Conservation (phyloP, 345 rosid genomes). For the Salix dunnii region DNA sequence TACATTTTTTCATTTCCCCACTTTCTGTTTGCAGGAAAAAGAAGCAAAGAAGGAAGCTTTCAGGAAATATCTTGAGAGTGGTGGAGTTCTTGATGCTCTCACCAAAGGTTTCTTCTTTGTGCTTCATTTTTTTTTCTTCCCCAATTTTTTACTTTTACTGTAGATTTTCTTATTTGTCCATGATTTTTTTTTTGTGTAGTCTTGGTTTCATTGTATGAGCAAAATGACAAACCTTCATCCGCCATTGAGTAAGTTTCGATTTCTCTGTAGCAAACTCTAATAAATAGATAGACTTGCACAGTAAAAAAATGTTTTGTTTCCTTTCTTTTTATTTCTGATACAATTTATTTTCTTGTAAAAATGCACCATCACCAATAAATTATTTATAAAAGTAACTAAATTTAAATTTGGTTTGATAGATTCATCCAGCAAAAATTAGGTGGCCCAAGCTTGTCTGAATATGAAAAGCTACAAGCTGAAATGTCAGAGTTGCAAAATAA, state of each 20-base stretch:
- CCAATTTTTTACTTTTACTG: neutral
- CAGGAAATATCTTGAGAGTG: conserved; percentile 78
- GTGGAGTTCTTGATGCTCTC: conserved; percentile 79
- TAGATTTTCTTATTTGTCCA: neutral
- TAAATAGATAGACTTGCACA: neutral
- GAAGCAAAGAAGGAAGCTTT: conserved; percentile 90
- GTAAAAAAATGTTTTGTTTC: neutral
- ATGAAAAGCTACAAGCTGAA: conserved; percentile 82
- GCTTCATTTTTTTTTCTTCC: neutral
- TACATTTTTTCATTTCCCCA: neutral
- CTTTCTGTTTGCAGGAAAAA: conserved; percentile 49
- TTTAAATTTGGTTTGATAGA: conserved; percentile 33
- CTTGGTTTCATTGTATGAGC: conserved; percentile 81
- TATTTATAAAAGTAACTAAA: neutral
- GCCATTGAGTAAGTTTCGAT: conserved; percentile 71
- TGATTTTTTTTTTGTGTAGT: conserved; percentile 34
- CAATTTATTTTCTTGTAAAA: neutral
- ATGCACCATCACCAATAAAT: neutral
- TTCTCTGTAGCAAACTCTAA: neutral
- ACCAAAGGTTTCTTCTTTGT: conserved; percentile 53
- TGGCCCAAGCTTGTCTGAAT: conserved; percentile 66
- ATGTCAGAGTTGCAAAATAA: conserved; percentile 59
- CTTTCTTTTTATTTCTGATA: neutral
- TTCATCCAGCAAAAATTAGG: conserved; percentile 84
- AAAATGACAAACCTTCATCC: conserved; percentile 86